Base-by-base conservation (phyloP, 371 early-diverging fungal species). In the Mortierella sp. region DNA sequence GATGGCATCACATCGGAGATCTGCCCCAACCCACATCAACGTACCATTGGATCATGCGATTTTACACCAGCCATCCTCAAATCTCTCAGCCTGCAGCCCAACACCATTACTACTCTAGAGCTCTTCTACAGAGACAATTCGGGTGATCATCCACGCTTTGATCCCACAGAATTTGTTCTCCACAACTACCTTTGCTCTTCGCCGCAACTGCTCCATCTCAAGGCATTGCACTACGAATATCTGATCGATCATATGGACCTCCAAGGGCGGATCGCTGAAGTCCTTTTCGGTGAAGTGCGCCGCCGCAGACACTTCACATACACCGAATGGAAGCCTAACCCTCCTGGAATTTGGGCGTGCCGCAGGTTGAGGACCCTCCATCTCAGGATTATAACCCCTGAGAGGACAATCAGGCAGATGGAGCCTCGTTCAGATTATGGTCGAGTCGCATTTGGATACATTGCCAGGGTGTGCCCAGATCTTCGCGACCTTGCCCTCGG, bases 191-290 rank as follows among this genome's bases (percentile, higher is more conserved):
- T 79, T 6, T 79, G 74, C 21, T 55, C 74, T 9, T 65, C 70
- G 3, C 79, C 74, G 1, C 79, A 79, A 34, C 71, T 74, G 16
- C 52, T 79, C 8, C 70, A 74, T n/a, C 79, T 79, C 57, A 68
- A 74, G 19, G 79, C 79, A 3, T 21, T 31, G 0, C 21, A 47
- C 6, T 24, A 57, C 10, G 10, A 26, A 2, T 52, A 65, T 14
- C 28, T 73, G 13, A 5, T 26, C 19, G 34, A 55, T 21, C 50
- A 50, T 16, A 50, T 50, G 50, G 50, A 50, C 16, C 50, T 50
- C 16, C 50, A 50, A 13, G 50, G 50, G 3, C 50, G 50, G 16
- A 13, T 50, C 50, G 14, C 16, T 3, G 16, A 50, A 50, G 3
- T 16, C 50, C 50, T 50, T 50, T 13, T 16, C 3, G 16, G 16